Percentiles rank a stretch among this genome's conserved stretches.
phyloP scores from a whole-genome alignment of 495 filamentous ascomycete genomes.

The Daldinia loculata region DNA sequence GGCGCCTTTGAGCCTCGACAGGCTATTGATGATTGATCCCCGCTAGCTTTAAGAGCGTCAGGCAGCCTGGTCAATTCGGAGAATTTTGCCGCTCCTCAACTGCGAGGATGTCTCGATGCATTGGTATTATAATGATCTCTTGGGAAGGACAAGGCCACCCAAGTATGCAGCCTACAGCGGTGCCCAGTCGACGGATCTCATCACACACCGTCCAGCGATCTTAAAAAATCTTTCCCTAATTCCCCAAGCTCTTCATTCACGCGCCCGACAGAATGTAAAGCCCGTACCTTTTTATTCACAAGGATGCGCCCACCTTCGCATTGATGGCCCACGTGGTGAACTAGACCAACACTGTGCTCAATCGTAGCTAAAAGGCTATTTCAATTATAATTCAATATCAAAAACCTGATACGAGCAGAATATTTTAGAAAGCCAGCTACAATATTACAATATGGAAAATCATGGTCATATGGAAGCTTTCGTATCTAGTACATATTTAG shows the following conservation, averaged over 20 bases:
- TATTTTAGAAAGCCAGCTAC: not conserved
- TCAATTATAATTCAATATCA: not conserved
- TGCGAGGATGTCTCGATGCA: constrained; percentile 36
- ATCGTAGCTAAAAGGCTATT: not conserved
- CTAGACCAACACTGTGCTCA: not conserved
- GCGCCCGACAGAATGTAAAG: not conserved
- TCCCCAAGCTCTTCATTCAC: constrained; percentile 1
- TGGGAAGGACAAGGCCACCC: constrained; percentile 26
- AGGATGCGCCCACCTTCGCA: constrained; percentile 32
- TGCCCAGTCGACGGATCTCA: constrained; percentile 44
- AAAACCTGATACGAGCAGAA: not conserved
- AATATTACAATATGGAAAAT: not conserved
- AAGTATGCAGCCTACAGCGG: constrained; percentile 34
- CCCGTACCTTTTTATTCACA: constrained; percentile 32
- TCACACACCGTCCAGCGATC: constrained; percentile 30
- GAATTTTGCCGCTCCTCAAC: constrained; percentile 42
- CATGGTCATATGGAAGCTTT: not conserved
- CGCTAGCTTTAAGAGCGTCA: constrained; percentile 38
- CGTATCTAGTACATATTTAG: not conserved
- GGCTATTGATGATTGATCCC: constrained; percentile 39
- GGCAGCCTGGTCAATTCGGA: constrained; percentile 41
- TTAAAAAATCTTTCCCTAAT: constrained; percentile 23
- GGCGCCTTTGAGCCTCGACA: constrained; percentile 30
- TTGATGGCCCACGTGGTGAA: constrained; percentile 23
- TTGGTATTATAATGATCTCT: constrained; percentile 33